Base-by-base conservation (phyloP, 2,329 filamentous ascomycete genomes). In the Sarocladium oryzae region DNA sequence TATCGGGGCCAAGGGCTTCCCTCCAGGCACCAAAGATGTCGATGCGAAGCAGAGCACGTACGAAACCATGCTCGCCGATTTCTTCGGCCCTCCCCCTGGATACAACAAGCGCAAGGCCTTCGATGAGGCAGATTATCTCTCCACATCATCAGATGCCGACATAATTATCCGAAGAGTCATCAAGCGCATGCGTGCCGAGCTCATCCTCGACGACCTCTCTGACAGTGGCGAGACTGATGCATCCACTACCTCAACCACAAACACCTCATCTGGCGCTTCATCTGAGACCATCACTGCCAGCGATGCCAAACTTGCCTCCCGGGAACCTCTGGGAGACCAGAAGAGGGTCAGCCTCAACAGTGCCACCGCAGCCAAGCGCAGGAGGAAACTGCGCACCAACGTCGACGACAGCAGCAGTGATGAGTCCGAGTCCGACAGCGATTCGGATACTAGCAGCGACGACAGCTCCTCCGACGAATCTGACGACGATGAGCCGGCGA, bases 181-280 rank as follows among this genome's bases (percentile, higher is more conserved):
- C 41, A 84, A 82, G 70, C 77, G 82, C 51, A 82, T 84, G 71
- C 78, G 82, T 28, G 77, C 81, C 8, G 81, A 85, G 63, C 70
- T 74, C 55, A 71, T 85, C 26, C 57, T 81, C 30, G 74, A 74
- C 28, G 75, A 79, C 58, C 67, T 85, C n/a, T 74, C 71, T 1
- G 75, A 77, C 49, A 69, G 68, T 46, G 74, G 71, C 20, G 70
- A 73, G 51, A 69, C 66, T 43, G 65, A 66, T 54, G 51, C 57
- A 33, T 66, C 63, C 57, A 58, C 57, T 10, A 60, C 59, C 7
- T 62, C 62, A 16, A 60, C 59, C 20, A 52, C 62, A 57, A 58
- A 57, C 9, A 58, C 58, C 11, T 60, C 61, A 21, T 61, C 59
- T 15, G 28, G 28, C 43, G 43, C 43, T 4, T 63, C 63, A n/a